A percentile compares a stretch with the other conserved stretches of the same genome.
These are phyloP conservation scores for Fusarium cicatricum DNA, from an alignment of 2,329 filamentous ascomycete genomes.

Conservation along the genomic window DNA sequence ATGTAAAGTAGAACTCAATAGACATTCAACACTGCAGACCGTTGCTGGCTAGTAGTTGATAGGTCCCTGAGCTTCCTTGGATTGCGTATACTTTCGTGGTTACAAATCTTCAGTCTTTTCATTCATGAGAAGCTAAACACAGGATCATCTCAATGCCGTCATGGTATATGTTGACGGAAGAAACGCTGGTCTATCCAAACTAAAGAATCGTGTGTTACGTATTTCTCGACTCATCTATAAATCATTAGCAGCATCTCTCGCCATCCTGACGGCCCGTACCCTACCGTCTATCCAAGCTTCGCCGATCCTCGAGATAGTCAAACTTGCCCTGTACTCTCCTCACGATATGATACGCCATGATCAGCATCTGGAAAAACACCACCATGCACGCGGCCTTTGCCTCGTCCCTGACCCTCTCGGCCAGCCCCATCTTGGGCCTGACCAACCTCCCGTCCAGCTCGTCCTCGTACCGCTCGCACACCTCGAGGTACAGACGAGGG, in stretches of 20 bases:
- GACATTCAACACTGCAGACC: no score
- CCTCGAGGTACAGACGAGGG: slow-evolving; percentile 70
- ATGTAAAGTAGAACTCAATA: no score
- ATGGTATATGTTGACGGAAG: no score
- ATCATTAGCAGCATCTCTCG: neutral
- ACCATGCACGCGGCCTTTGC: slow-evolving; percentile 30
- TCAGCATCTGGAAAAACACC: slow-evolving; percentile 31
- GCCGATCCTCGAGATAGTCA: slow-evolving; percentile 39
- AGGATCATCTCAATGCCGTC: no score
- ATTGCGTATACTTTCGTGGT: no score
- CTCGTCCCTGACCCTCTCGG: slow-evolving; percentile 18
- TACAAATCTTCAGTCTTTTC: no score
- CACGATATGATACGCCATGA: slow-evolving; percentile 38
- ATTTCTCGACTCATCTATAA: neutral
- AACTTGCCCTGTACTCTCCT: slow-evolving; percentile 40
- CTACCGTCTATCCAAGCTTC: slow-evolving; percentile 27
- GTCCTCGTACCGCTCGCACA: slow-evolving; percentile 57
- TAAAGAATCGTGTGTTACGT: no score
- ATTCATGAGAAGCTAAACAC: no score
- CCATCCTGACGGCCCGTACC: neutral
- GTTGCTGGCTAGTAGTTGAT: no score
- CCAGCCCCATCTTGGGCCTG: slow-evolving; percentile 14
- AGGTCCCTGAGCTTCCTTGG: no score
- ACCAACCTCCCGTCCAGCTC: slow-evolving; percentile 43
- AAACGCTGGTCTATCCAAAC: no score